phyloP scores from a whole-genome alignment of 345 rosid species.

The Arabidopsis suecica region DNA sequence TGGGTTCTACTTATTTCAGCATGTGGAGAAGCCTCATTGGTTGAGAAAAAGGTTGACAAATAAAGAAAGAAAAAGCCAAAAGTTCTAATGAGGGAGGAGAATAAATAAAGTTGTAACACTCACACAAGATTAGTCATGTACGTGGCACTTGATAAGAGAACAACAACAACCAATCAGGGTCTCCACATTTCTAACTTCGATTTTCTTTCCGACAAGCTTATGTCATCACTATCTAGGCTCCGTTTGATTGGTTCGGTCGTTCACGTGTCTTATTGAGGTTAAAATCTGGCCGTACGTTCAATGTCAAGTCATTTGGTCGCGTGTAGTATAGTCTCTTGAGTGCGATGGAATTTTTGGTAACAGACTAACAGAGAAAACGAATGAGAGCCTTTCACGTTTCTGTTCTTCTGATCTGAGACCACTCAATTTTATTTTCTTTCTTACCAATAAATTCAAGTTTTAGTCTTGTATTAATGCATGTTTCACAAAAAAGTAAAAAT shows the following conservation, averaged over 20 bases:
- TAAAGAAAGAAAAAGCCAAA: constrained; percentile 36
- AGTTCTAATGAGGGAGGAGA: constrained; percentile 23
- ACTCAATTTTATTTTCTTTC: not conserved
- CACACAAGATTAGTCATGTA: constrained; percentile 28
- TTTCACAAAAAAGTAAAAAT: too few species aligned
- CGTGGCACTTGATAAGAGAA: constrained; percentile 43
- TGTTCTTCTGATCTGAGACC: not conserved
- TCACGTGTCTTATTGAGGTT: constrained; percentile 32
- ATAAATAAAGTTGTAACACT: constrained; percentile 45
- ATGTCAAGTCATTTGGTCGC: constrained; percentile 36
- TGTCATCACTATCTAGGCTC: constrained; percentile 21
- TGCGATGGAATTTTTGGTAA: not conserved
- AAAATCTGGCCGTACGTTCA: constrained; percentile 33
- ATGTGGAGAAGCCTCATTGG: constrained; percentile 39
- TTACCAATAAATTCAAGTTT: not conserved
- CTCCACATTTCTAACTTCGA: constrained; percentile 14
- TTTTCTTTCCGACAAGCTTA: constrained; percentile 27
- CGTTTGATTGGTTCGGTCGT: constrained; percentile 39
- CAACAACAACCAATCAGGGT: constrained; percentile 29
- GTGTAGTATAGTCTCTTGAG: constrained; percentile 1
- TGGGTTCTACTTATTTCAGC: constrained; percentile 31
- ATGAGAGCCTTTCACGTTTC: constrained; percentile 27
- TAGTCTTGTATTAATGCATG: not conserved
- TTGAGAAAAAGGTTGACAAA: constrained; percentile 22
- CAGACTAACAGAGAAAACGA: not conserved